phyloP scores from a whole-genome alignment of 2,329 filamentous ascomycete genomes.

The Fusarium scirpi region DNA sequence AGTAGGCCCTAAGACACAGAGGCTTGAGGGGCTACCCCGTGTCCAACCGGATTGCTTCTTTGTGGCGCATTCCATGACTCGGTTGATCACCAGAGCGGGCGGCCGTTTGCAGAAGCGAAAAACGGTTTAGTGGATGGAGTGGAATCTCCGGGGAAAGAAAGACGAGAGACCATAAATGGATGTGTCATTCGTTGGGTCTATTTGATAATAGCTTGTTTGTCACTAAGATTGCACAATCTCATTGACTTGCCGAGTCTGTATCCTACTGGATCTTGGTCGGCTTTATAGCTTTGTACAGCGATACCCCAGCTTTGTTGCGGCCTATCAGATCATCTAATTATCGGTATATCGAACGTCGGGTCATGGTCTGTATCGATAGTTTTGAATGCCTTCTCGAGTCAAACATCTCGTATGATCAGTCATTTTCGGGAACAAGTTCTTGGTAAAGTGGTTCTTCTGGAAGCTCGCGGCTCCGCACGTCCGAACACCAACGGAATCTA shows the following conservation, averaged over 20 bases:
- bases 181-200: background rate
- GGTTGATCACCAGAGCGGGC: background rate
- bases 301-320: background rate
- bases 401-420: background rate
- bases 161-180: background rate
- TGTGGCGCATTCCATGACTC: slow-evolving; percentile 4
- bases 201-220: background rate
- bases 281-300: background rate
- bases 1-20: background rate
- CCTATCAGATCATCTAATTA: background rate
- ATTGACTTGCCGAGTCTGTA: background rate
- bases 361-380: too few species aligned
- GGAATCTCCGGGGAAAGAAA: background rate
- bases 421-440: too few species aligned
- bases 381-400: background rate
- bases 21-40: background rate
- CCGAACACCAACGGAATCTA: background rate
- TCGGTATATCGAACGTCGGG: background rate
- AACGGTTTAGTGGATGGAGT: background rate
- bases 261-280: background rate
- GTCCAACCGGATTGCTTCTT: background rate
- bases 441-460: background rate
- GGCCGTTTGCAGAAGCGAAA: background rate
- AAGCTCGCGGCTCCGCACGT: background rate
- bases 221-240: background rate